Conservation (phyloP, 2,329 filamentous ascomycete species). For the Sarocladium brachiariae region DNA sequence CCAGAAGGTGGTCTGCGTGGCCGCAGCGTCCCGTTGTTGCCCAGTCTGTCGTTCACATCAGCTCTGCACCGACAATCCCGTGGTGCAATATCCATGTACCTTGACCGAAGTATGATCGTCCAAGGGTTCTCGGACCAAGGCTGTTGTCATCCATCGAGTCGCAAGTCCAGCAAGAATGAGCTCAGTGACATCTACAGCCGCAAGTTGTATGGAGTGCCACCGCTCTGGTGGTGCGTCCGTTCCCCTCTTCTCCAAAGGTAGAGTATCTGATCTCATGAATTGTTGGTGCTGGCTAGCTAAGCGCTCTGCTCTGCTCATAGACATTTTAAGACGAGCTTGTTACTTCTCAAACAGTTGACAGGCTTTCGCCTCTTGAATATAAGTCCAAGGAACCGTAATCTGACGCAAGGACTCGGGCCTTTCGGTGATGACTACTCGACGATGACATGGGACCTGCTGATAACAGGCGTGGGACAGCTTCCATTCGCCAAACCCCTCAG, state of each 20-base stretch:
- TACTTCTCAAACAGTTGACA: not conserved
- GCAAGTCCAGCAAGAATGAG: not conserved
- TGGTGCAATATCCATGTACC: not conserved
- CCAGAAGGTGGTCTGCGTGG: not conserved
- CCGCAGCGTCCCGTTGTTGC: not conserved
- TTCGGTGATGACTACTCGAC: no score
- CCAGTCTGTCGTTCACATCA: not conserved
- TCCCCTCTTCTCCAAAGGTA: not conserved
- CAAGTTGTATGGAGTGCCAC: not conserved
- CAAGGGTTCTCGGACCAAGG: not conserved
- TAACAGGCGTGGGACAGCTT: no score
- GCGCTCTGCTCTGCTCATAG: not conserved
- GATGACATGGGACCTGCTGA: no score
- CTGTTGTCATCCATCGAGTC: conserved; percentile 4
- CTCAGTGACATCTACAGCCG: not conserved
- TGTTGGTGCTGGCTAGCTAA: not conserved
- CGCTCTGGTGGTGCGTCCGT: not conserved
- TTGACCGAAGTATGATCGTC: not conserved
- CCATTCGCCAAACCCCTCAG: no score
- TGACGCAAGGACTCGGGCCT: not conserved
- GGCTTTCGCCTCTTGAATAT: not conserved
- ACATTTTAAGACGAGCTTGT: not conserved
- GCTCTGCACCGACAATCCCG: not conserved
- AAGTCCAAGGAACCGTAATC: not conserved
- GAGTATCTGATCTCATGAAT: conserved; percentile 1